Evolutionary conservation across 306 rosid genomes (phyloP).

Genomic region (Betula pendula): DNA sequence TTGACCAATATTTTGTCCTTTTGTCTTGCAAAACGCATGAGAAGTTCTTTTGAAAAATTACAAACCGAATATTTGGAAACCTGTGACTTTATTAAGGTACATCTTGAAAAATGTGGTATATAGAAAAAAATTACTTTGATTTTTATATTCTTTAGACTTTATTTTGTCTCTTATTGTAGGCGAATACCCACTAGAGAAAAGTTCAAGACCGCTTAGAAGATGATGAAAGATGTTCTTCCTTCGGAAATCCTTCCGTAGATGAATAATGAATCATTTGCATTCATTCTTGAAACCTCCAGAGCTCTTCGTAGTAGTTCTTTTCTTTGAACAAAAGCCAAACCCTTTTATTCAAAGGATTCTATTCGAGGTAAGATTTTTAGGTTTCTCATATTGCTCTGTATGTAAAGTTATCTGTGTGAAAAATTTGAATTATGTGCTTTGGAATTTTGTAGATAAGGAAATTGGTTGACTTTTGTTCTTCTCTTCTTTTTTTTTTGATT

Average conservation of each 20-base stretch:
- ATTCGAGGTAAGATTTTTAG: too few relatives aligned
- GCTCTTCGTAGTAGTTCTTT: too few relatives aligned
- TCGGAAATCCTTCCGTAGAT: too few relatives aligned
- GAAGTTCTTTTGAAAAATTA: too few relatives aligned
- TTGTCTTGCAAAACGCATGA: background rate
- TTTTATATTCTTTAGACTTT: background rate
- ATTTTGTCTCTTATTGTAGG: conserved; percentile 49
- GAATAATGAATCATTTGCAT: too few relatives aligned
- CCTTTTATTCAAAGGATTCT: too few relatives aligned
- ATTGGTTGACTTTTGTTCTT: background rate
- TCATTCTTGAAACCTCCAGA: too few relatives aligned
- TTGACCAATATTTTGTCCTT: background rate
- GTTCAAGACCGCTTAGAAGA: conserved; percentile 98
- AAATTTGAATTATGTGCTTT: background rate
- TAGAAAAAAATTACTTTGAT: background rate
- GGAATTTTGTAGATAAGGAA: background rate
- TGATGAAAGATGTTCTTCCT: conserved; percentile 89
- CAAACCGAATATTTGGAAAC: conserved; percentile 82
- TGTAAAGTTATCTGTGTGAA: background rate
- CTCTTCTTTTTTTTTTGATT: background rate
- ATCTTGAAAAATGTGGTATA: background rate
- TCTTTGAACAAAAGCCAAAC: too few relatives aligned
- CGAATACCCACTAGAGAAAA: conserved; percentile 86
- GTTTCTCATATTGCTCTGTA: background rate
- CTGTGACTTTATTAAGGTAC: conserved; percentile 87